phyloP scores from a whole-genome alignment of 345 rosid species.

The Eutrema yunnanense region DNA sequence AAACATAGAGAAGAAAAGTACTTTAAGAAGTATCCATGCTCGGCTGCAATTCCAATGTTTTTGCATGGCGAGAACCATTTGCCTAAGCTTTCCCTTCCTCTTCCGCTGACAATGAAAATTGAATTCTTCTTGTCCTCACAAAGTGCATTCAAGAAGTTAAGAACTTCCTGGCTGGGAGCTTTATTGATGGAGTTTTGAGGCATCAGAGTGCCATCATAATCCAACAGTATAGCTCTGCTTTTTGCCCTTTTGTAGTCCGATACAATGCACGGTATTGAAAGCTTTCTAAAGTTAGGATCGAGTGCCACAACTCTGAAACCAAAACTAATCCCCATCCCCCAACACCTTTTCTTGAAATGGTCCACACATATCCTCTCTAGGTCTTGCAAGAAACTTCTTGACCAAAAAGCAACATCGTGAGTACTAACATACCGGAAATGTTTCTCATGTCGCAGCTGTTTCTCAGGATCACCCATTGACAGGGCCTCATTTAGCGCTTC shows the following conservation, averaged over 20 bases:
- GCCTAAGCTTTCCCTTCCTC: constrained; percentile 38
- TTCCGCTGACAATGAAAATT: constrained; percentile 35
- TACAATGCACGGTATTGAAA: constrained; percentile 36
- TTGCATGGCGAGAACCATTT: constrained; percentile 33
- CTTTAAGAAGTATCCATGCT: constrained; percentile 37
- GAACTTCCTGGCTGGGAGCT: constrained; percentile 37
- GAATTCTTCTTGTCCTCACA: constrained; percentile 32
- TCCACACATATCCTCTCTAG: constrained; percentile 38
- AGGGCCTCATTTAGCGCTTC: constrained; percentile 35
- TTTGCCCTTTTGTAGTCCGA: constrained; percentile 37
- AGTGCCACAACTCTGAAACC: constrained; percentile 39
- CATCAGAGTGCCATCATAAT: constrained; percentile 37
- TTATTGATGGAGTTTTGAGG: constrained; percentile 36
- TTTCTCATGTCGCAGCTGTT: constrained; percentile 73
- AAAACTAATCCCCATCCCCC: constrained; percentile 39
- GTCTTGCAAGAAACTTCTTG: constrained; percentile 38
- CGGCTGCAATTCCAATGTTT: constrained; percentile 36
- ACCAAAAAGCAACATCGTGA: constrained; percentile 36
- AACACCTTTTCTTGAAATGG: constrained; percentile 37
- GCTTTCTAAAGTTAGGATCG: constrained; percentile 38
- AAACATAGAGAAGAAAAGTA: not conserved
- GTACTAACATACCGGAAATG: constrained; percentile 55
- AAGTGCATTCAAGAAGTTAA: constrained; percentile 26
- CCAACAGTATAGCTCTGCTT: constrained; percentile 35
- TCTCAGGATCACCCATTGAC: constrained; percentile 33